Evolutionary conservation across 306 rosid genomes (phyloP).

Genomic region (Mimosa bimucronata): DNA sequence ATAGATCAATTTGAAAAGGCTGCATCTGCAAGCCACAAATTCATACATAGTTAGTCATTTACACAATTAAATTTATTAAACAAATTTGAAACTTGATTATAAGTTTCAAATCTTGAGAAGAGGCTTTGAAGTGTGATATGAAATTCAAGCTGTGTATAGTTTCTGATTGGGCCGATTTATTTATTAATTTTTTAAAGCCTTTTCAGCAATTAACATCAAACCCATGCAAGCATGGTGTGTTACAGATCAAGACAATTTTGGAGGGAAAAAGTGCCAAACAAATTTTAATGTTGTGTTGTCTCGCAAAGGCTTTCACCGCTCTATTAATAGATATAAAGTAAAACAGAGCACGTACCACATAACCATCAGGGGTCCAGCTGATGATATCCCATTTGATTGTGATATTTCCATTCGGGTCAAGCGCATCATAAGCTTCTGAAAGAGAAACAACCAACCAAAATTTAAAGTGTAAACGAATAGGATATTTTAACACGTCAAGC

Average conservation of each 20-base stretch:
- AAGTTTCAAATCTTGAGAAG: neutral
- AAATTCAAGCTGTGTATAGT: conserved; percentile 11
- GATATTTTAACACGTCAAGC: neutral
- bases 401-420: conserved; percentile 79
- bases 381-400: conserved; percentile 79
- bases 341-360: conserved; percentile 59
- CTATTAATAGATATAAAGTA: neutral
- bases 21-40: conserved; percentile 12
- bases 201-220: neutral
- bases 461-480: neutral
- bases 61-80: conserved; percentile 4
- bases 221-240: neutral
- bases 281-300: conserved; percentile 16
- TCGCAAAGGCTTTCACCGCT: neutral
- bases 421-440: conserved; percentile 89
- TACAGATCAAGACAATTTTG: conserved; percentile 5
- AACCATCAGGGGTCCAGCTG: conserved; percentile 82
- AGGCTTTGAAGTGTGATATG: neutral
- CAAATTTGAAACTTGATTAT: conserved; percentile 1
- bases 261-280: conserved; percentile 2
- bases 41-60: conserved; percentile 5
- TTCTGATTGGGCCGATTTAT: neutral
- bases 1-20: conserved; percentile 26
- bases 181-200: neutral
- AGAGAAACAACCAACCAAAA: conserved; percentile 21